phyloP scores from a whole-genome alignment of 228 moss, liverwort and hornwort genomes.

The Sphagnum magellanicum region DNA sequence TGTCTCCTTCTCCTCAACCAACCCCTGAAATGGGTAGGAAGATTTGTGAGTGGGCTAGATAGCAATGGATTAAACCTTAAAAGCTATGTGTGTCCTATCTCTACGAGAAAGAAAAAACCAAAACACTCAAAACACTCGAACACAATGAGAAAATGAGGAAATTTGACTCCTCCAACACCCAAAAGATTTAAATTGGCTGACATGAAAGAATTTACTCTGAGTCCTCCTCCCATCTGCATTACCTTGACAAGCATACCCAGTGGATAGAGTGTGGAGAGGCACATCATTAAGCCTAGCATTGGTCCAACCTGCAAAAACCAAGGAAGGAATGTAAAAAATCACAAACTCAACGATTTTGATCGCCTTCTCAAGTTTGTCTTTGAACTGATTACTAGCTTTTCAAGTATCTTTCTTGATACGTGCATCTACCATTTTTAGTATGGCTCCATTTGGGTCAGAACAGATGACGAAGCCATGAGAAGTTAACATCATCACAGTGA shows the following conservation, averaged over 20 bases:
- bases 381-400: too few relatives aligned
- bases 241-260: constrained; percentile 99
- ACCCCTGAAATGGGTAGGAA: constrained; percentile 33
- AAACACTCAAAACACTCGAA: too few relatives aligned
- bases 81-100: too few relatives aligned
- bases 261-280: constrained; percentile 92
- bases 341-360: background rate
- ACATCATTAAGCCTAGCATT: constrained; percentile 93
- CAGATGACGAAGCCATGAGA: too few relatives aligned
- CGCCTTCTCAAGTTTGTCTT: background rate
- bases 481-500: too few relatives aligned
- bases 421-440: too few relatives aligned
- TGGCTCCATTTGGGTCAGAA: too few relatives aligned
- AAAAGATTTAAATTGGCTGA: background rate
- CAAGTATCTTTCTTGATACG: too few relatives aligned
- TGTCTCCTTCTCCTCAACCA: constrained; percentile 97
- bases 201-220: too few relatives aligned
- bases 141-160: background rate
- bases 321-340: background rate
- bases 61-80: too few relatives aligned
- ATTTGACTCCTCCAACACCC: background rate
- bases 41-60: background rate
- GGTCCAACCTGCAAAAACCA: constrained; percentile 71
- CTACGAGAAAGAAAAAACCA: too few relatives aligned
- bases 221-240: background rate